phyloP scores from a whole-genome alignment of 352 stramenopile genomes.

The Nothophytophthora sp. region DNA sequence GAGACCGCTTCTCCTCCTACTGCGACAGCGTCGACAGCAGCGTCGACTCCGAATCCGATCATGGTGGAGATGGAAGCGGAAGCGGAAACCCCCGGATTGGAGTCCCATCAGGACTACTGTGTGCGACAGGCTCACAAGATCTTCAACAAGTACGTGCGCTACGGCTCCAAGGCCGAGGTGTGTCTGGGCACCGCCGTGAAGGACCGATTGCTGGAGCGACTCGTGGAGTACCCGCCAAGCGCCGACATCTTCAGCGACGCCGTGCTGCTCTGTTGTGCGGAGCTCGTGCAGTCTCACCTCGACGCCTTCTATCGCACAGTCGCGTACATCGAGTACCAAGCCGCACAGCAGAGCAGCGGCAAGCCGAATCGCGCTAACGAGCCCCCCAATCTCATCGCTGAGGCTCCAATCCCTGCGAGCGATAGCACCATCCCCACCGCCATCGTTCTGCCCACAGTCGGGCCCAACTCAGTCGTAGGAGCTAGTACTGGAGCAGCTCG shows the following conservation, averaged over 20 bases:
- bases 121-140: slow-evolving; percentile 69
- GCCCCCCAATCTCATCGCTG: not conserved
- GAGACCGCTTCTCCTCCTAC: not conserved
- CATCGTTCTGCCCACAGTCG: not conserved
- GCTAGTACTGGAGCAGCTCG: slow-evolving; percentile 1
- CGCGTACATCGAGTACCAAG: slow-evolving; percentile 47
- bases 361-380: slow-evolving; percentile 17
- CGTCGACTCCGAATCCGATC: not conserved
- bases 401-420: not conserved
- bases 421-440: not conserved
- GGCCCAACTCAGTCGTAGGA: slow-evolving; percentile 2
- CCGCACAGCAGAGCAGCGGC: slow-evolving; percentile 7
- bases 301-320: slow-evolving; percentile 54
- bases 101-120: slow-evolving; percentile 58
- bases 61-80: not conserved
- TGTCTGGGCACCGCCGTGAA: slow-evolving; percentile 47
- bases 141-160: slow-evolving; percentile 80
- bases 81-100: slow-evolving; percentile 4
- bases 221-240: slow-evolving; percentile 45
- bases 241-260: slow-evolving; percentile 62
- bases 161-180: slow-evolving; percentile 70
- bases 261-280: slow-evolving; percentile 55
- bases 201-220: slow-evolving; percentile 40
- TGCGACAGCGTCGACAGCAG: not conserved
- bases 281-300: slow-evolving; percentile 64